Evolutionary conservation across 352 stramenopile species (phyloP).

Genomic region (Phytophthora citrophthora): DNA sequence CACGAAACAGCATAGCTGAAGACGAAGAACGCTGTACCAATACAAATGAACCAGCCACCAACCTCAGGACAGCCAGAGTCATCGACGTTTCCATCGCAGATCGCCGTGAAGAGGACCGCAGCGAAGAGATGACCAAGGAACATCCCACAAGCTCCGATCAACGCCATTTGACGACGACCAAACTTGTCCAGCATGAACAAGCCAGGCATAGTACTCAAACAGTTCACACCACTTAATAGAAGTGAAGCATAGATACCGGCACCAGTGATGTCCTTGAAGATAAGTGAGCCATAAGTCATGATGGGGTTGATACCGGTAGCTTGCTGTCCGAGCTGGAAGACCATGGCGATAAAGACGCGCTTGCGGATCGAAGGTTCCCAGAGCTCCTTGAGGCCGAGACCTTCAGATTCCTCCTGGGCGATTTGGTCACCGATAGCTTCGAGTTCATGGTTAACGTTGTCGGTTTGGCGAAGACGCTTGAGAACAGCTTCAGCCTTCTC

Average conservation of each 20-base stretch:
- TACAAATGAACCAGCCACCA: slow-evolving; percentile 46
- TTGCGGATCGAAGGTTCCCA: slow-evolving; percentile 28
- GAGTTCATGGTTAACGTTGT: slow-evolving; percentile 41
- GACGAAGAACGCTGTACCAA: slow-evolving; percentile 22
- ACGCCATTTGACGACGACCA: slow-evolving; percentile 35
- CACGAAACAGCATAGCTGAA: slow-evolving; percentile 18
- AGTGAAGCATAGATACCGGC: slow-evolving; percentile 33
- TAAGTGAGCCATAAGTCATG: slow-evolving; percentile 36
- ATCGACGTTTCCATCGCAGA: slow-evolving; percentile 36
- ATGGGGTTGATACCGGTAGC: slow-evolving; percentile 43
- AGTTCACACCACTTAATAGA: slow-evolving; percentile 36
- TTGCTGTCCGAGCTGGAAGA: slow-evolving; percentile 50
- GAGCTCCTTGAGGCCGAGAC: slow-evolving; percentile 28
- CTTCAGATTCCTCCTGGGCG: slow-evolving; percentile 24
- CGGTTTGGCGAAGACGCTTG: slow-evolving; percentile 37
- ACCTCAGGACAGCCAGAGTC: slow-evolving; percentile 25
- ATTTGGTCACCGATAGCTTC: slow-evolving; percentile 45
- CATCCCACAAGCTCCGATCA: slow-evolving; percentile 45
- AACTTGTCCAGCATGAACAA: slow-evolving; percentile 33
- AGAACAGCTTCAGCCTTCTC: slow-evolving; percentile 43
- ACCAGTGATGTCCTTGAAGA: slow-evolving; percentile 43
- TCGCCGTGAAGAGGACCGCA: slow-evolving; percentile 34
- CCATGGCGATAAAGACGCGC: slow-evolving; percentile 38
- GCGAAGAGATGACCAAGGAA: slow-evolving; percentile 39
- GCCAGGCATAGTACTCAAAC: slow-evolving; percentile 29